Conservation (phyloP, 1,284 basidiomycete genomes). For the Mycosarcoma mackinlayi region DNA sequence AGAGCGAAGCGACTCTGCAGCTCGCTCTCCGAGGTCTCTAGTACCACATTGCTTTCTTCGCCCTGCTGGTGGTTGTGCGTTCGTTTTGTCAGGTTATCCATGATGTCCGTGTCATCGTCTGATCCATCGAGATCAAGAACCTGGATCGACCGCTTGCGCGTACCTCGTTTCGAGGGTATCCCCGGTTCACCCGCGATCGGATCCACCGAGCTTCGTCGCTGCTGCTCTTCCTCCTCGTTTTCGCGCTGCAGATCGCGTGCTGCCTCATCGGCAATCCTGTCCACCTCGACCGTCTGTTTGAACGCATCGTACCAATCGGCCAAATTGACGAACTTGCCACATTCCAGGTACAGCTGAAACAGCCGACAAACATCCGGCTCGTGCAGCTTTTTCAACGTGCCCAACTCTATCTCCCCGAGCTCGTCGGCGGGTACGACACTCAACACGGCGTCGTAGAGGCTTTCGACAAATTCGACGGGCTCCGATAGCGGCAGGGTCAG, state of each 20-base stretch:
- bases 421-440: conserved; percentile 33
- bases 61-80: not conserved
- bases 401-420: conserved; percentile 22
- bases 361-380: conserved; percentile 58
- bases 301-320: conserved; percentile 65
- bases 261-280: conserved; percentile 5
- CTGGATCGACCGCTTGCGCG: conserved; percentile 6
- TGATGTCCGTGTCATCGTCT: conserved; percentile 15
- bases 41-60: not conserved
- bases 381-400: not conserved
- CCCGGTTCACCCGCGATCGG: not conserved
- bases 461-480: conserved; percentile 36
- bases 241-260: conserved; percentile 5
- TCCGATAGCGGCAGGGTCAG: conserved; percentile 26
- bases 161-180: conserved; percentile 14
- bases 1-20: conserved; percentile 59
- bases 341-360: conserved; percentile 58
- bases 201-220: not conserved
- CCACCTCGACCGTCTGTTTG: conserved; percentile 45
- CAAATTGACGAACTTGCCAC: conserved; percentile 62
- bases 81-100: conserved; percentile 23
- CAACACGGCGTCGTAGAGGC: conserved; percentile 40
- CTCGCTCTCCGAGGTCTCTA: conserved; percentile 9
- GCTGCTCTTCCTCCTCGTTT: conserved; percentile 1
- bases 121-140: conserved; percentile 3